phyloP scores from a whole-genome alignment of 1,139 yeast genomes.

The Citeromyces hawaiiensis region DNA sequence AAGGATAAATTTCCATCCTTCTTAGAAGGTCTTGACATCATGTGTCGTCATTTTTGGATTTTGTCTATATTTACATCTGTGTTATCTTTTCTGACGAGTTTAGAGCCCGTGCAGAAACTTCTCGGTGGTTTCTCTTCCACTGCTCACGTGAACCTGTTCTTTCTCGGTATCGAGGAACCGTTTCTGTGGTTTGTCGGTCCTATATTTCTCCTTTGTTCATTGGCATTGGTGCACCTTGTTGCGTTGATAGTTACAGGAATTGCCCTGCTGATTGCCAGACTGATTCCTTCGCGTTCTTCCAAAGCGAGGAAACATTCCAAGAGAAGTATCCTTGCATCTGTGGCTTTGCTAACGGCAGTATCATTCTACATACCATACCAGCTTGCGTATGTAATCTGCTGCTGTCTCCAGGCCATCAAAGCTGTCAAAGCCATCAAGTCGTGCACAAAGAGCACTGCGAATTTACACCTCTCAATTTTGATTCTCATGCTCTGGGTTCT shows the following conservation, averaged over 20 bases:
- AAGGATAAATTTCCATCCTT: slow-evolving; percentile 38
- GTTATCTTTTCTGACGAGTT: slow-evolving; percentile 25
- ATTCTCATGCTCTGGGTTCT: slow-evolving; percentile 53
- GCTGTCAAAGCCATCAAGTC: slow-evolving; percentile 21
- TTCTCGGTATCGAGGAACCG: slow-evolving; percentile 53
- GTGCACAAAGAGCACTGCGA: slow-evolving; percentile 12
- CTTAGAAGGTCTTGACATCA: slow-evolving; percentile 25
- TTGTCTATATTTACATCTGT: slow-evolving; percentile 13
- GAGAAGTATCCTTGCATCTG: slow-evolving; percentile 21
- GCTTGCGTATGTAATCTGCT: slow-evolving; percentile 50
- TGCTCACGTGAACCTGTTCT: slow-evolving; percentile 28
- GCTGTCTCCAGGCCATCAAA: slow-evolving; percentile 36
- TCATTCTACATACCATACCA: slow-evolving; percentile 67
- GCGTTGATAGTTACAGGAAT: slow-evolving; percentile 12
- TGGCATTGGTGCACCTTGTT: slow-evolving; percentile 27
- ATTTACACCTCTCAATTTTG: slow-evolving; percentile 41
- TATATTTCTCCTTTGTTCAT: slow-evolving; percentile 36
- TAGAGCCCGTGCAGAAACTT: slow-evolving; percentile 14
- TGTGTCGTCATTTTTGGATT: slow-evolving; percentile 17
- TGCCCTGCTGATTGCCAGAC: not conserved
- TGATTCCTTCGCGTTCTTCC: not conserved
- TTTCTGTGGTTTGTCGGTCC: slow-evolving; percentile 48
- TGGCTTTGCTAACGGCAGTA: slow-evolving; percentile 27
- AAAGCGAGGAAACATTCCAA: slow-evolving; percentile 2
- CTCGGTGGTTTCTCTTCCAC: slow-evolving; percentile 14